These are phyloP conservation scores for Plasmodium falciparum DNA, from an alignment of 169 alveolate species.

Conservation along the genomic window DNA sequence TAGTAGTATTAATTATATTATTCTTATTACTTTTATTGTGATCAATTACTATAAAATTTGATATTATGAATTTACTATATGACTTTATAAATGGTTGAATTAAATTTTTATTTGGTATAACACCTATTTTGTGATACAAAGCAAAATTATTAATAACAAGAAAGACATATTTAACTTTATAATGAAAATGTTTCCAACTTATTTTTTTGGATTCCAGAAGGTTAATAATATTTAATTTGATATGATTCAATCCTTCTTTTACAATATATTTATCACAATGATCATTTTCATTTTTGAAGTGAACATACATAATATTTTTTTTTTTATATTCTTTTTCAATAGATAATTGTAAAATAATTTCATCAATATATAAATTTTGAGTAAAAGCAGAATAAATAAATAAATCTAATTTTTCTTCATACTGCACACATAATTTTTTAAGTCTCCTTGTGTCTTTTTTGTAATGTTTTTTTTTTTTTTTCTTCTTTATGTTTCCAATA, in stretches of 20 bases:
- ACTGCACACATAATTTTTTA: constrained; percentile 38
- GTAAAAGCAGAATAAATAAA: constrained; percentile 56
- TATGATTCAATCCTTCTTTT: constrained; percentile 42
- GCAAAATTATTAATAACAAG: constrained; percentile 39
- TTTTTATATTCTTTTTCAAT: constrained; percentile 32
- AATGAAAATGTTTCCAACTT: constrained; percentile 49
- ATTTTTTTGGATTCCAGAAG: constrained; percentile 45
- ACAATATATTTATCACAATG: constrained; percentile 4
- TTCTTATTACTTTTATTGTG: background rate
- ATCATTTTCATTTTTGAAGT: background rate
- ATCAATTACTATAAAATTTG: constrained; percentile 8
- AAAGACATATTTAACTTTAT: constrained; percentile 48
- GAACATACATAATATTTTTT: constrained; percentile 19
- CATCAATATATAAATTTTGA: constrained; percentile 17
- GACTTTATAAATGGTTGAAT: constrained; percentile 27
- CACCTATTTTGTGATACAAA: constrained; percentile 60
- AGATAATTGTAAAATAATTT: constrained; percentile 40
- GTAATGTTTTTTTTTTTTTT: background rate
- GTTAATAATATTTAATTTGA: constrained; percentile 39
- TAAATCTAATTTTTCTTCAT: constrained; percentile 58
- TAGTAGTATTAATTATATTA: too few relatives aligned
- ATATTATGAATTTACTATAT: constrained; percentile 17
- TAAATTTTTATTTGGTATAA: constrained; percentile 39
- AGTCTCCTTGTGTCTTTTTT: background rate
- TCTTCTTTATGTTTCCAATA: background rate